Evolutionary conservation across 2,329 filamentous ascomycete species (phyloP).

Genomic region (Calonectria henricotiae): DNA sequence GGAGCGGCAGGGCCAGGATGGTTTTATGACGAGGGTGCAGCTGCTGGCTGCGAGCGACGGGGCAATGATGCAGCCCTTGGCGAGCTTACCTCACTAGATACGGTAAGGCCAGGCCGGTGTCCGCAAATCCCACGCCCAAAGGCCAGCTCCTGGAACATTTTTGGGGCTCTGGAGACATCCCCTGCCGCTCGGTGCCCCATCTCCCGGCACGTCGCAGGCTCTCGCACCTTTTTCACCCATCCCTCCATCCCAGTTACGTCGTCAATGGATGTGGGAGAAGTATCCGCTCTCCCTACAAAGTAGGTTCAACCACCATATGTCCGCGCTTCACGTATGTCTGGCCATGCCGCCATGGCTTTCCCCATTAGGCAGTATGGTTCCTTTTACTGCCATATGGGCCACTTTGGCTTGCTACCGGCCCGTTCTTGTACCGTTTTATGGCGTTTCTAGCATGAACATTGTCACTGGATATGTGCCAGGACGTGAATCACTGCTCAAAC

Average conservation of each 20-base stretch:
- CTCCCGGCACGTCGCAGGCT: slow-evolving; percentile 35
- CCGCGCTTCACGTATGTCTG: slow-evolving; percentile 24
- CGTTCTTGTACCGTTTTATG: slow-evolving; percentile 6
- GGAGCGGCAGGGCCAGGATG: slow-evolving; percentile 48
- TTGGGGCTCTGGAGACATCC: slow-evolving; percentile 28
- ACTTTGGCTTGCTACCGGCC: slow-evolving; percentile 18
- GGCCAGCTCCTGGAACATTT: slow-evolving; percentile 26
- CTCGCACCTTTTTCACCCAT: slow-evolving; percentile 27
- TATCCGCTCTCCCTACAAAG: slow-evolving; percentile 33
- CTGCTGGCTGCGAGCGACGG: slow-evolving; percentile 51
- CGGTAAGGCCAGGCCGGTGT: slow-evolving; percentile 37
- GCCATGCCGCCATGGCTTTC: slow-evolving; percentile 31
- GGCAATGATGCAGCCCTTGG: slow-evolving; percentile 52
- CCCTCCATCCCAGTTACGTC: slow-evolving; percentile 25
- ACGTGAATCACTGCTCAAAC: slow-evolving; percentile 30
- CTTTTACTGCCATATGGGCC: background rate
- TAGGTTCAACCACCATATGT: slow-evolving; percentile 32
- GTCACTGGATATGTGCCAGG: slow-evolving; percentile 16
- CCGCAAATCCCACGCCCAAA: slow-evolving; percentile 38
- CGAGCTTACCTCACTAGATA: slow-evolving; percentile 44
- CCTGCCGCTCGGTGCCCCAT: slow-evolving; percentile 36
- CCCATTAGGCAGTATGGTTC: slow-evolving; percentile 11
- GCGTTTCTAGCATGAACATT: slow-evolving; percentile 16
- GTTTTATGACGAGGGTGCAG: slow-evolving; percentile 55
- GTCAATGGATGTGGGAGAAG: slow-evolving; percentile 22